Base-by-base conservation (phyloP, 2,329 filamentous ascomycete genomes). In the Diaporthe longicolla region DNA sequence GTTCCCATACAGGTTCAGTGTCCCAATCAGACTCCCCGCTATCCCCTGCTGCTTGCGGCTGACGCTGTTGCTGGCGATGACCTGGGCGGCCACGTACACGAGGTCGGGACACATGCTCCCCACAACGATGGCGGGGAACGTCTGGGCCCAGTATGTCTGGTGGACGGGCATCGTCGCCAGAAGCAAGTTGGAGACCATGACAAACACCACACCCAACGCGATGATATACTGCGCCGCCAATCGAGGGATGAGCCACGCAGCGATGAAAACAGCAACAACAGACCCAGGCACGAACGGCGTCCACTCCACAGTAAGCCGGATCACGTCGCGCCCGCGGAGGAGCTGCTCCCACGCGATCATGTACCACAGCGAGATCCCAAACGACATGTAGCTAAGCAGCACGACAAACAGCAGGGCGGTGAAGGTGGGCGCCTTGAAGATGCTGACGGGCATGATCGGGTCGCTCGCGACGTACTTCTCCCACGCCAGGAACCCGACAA, bases 61-160 rank as follows among this genome's bases (percentile, higher is more conserved):
- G 40, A 89, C 87, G 0, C 83, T 84, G 72, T 89, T 88, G 71
- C 87, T 89, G 0, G 87, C 86, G 71, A 89, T 88, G 6, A 90
- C 86, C 74, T 89, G 86, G 0, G 86, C 86, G 0, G 86, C 86
- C 0, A 86, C 85, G 70, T 85, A 88, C 7, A 88, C 82, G 3
- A 89, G 84, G 74, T 89, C 88, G 0, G 86, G 86, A 40, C 85
- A 86, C 76, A 85, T 77, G 3, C 80, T 77, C 7, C 77, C 77
- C 0, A 85, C 37, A 0, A 83, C 1, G 4, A 77, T 77, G 35
- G 83, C 81, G 0, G 83, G 85, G 66, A 89, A 89, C 0, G 79
- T 76, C 71, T 84, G 82, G 4, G 81, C 80, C 85, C 85, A 87
- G 77, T 82, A 89, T 0, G 78, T 82, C 74, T 87, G 85, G 1